Conservation (phyloP, 306 rosid genomes). For the Rosa persica region DNA sequence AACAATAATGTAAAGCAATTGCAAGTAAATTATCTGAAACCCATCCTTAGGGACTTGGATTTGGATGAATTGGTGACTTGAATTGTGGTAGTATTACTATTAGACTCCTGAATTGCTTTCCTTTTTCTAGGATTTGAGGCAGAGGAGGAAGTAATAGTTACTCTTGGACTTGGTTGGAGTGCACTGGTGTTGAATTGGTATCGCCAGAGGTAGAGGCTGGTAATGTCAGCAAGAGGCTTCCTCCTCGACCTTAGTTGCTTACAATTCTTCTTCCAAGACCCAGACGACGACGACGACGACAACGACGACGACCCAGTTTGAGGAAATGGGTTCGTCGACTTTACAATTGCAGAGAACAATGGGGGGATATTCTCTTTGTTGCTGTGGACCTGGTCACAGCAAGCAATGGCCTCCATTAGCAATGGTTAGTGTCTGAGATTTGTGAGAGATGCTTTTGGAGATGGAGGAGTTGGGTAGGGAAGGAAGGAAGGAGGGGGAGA, state of each 20-base stretch:
- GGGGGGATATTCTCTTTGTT: conserved; percentile 13
- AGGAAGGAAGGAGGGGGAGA: background rate
- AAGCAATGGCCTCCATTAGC: background rate
- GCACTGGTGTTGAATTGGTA: background rate
- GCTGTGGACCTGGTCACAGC: background rate
- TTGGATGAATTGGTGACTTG: background rate
- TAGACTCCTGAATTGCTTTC: background rate
- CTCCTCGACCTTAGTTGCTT: conserved; percentile 6
- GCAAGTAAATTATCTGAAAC: background rate
- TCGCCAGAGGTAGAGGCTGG: background rate
- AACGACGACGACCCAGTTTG: background rate
- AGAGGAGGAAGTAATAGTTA: background rate
- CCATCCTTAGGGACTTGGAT: background rate
- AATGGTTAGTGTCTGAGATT: background rate
- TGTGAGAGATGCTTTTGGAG: background rate
- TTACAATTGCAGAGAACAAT: background rate
- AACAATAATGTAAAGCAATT: background rate
- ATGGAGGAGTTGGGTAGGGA: background rate
- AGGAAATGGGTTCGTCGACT: background rate
- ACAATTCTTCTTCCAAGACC: background rate
- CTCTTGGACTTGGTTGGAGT: background rate
- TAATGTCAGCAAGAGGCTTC: conserved; percentile 19
- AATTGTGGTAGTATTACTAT: background rate
- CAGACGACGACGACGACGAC: background rate
- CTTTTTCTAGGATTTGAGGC: conserved; percentile 7